A percentile compares a stretch with the other conserved stretches of the same genome.
These are phyloP conservation scores for Galeopsis tetrahit DNA, from an alignment of 257 asterid species.

Conservation along the genomic window DNA sequence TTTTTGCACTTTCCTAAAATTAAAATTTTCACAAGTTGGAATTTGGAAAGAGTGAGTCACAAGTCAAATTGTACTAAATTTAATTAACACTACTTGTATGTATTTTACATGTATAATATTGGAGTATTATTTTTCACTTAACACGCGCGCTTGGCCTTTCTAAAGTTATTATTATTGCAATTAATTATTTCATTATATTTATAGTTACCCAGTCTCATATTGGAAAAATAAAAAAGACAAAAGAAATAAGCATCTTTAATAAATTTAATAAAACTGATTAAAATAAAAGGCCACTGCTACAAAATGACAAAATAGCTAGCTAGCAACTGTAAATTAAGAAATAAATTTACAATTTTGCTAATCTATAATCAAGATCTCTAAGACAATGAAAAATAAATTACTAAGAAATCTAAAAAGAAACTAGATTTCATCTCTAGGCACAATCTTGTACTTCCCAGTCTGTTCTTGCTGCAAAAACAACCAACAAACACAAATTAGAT, in stretches of 20 bases:
- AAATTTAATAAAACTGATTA: not conserved
- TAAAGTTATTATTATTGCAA: too few species aligned
- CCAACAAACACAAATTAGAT: slow-evolving; percentile 17
- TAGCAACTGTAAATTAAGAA: slow-evolving; percentile 17
- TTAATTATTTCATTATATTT: too few species aligned
- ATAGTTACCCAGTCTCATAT: too few species aligned
- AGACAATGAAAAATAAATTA: not conserved
- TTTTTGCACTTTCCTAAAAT: not conserved
- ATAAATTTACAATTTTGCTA: slow-evolving; percentile 13
- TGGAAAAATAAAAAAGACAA: too few species aligned
- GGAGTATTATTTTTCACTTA: too few species aligned
- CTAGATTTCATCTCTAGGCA: slow-evolving; percentile 62
- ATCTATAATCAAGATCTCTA: not conserved
- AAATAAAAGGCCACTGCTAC: not conserved
- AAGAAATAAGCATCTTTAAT: not conserved
- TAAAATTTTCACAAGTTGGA: not conserved
- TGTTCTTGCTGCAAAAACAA: slow-evolving; percentile 69
- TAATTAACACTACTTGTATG: too few species aligned
- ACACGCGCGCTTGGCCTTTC: too few species aligned
- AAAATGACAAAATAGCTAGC: not conserved
- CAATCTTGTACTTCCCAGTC: slow-evolving; percentile 93
- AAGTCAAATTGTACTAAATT: not conserved
- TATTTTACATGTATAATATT: too few species aligned
- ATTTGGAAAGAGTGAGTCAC: not conserved
- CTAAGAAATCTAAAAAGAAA: not conserved